Evolutionary conservation across 2,329 filamentous ascomycete species (phyloP), one percentile per base, ranked within the genome.

Genomic region (Keithomyces neogunnii): DNA sequence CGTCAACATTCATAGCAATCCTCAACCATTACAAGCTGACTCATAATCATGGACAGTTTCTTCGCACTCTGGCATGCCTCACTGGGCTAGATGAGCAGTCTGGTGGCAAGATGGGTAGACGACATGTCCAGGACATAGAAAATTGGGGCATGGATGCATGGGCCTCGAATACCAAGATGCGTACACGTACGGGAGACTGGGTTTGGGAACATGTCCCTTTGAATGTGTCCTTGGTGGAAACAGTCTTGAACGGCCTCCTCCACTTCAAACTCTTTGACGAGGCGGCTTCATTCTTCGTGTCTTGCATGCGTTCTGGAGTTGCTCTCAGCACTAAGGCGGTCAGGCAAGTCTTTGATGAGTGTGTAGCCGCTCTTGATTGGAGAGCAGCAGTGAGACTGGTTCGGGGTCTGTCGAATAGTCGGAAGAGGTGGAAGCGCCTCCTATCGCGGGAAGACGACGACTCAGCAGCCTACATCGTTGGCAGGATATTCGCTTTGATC

Each of bases 1-100:
- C 72, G 43, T 71, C 72, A 29, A 80, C 77, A 0, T 65, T 73
- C 28, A 63, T 73, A 5, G 75, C 72, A 51, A 64, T 81, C 19
- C 58, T 82, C 26, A 71, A 75, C 45, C 77, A 81, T 56, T 77
- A 76, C 59, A 72, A 69, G 38, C 62, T 60, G 5, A 68, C 65
- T 5, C 62, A 66, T 2, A 70, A 77, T 42, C 56, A 71, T 2
- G 59, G 69, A 5, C 66, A 66, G 9, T 74, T 80, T 51, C 66
- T 75, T 35, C 63, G 67, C n/a, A 59, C 73, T 0, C 59, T 80
- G 39, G 65, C 69, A 13, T 72, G 73, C 40, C 65, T 81, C 53
- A 68, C 73, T 19, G 77, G 73, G 1, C 53, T 67, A 3, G 72
- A 78, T 48, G 32, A 56, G 2, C 62, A 61, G 36, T 62, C 60